These are phyloP conservation scores for Xylaria sp. DNA, from an alignment of 2,329 filamentous ascomycete genomes.

Conservation along the genomic window DNA sequence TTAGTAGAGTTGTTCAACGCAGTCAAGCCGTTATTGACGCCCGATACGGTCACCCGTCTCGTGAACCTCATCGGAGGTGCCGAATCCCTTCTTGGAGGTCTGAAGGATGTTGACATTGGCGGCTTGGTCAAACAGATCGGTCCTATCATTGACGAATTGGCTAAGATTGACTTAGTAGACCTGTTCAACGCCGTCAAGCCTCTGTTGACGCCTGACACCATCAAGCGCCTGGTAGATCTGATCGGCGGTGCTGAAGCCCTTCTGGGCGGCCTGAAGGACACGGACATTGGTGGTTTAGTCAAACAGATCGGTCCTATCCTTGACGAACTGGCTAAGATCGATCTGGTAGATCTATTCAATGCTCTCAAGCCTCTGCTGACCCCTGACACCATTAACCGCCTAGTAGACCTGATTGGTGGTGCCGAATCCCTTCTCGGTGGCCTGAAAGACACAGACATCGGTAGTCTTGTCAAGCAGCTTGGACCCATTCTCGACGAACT, in stretches of 20 bases:
- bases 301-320: slow-evolving; percentile 34
- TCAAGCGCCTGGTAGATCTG: slow-evolving; percentile 32
- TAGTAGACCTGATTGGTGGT: slow-evolving; percentile 5
- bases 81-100: too few relatives aligned
- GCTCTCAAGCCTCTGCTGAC: slow-evolving; percentile 34
- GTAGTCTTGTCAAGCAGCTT: slow-evolving; percentile 30
- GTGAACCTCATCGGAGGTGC: too few relatives aligned
- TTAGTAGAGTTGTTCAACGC: too few relatives aligned
- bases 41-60: too few relatives aligned
- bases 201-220: slow-evolving; percentile 16
- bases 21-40: too few relatives aligned
- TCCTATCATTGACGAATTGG: too few relatives aligned
- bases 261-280: slow-evolving; percentile 30
- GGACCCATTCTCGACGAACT: slow-evolving; percentile 30
- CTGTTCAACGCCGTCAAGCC: too few relatives aligned
- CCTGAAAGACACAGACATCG: slow-evolving; percentile 17
- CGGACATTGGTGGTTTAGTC: slow-evolving; percentile 37
- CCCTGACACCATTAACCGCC: slow-evolving; percentile 23
- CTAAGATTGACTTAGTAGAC: too few relatives aligned
- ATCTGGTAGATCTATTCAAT: slow-evolving; percentile 32
- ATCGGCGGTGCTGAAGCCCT: slow-evolving; percentile 31
- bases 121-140: too few relatives aligned
- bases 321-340: slow-evolving; percentile 30
- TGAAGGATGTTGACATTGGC: too few relatives aligned
- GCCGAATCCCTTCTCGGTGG: slow-evolving; percentile 4